A percentile compares a stretch with the other conserved stretches of the same genome.
Conservation (phyloP, 129 eudicot genomes). For the Scalesia atractyloides region DNA sequence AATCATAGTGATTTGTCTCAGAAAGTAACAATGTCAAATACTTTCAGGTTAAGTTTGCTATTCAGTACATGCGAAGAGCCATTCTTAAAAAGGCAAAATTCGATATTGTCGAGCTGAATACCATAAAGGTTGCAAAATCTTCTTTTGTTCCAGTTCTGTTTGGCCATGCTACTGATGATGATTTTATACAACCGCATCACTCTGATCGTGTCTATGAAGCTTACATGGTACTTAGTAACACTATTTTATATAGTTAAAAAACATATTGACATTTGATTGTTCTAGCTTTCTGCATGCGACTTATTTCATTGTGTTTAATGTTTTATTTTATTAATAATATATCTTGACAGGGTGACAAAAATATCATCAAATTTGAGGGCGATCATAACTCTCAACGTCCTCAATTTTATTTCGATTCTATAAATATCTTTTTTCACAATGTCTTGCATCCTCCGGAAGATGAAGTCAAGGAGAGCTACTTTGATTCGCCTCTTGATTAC, state of each 20-base stretch:
- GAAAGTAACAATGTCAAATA: no score
- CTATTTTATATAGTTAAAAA: neutral
- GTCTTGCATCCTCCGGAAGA: constrained; percentile 91
- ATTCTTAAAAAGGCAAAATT: constrained; percentile 89
- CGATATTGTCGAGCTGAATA: constrained; percentile 76
- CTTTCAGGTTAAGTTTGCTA: constrained; percentile 84
- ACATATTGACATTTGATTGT: neutral
- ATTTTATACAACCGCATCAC: constrained; percentile 93
- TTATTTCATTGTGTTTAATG: neutral
- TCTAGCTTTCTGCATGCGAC: neutral
- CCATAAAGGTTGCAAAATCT: constrained; percentile 87
- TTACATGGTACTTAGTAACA: constrained; percentile 58
- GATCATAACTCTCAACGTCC: constrained; percentile 99
- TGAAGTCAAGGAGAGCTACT: constrained; percentile 55
- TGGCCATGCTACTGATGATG: constrained; percentile 91
- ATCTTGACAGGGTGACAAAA: constrained; percentile 84
- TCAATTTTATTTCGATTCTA: constrained; percentile 94
- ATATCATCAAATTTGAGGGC: constrained; percentile 95
- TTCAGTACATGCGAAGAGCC: constrained; percentile 89
- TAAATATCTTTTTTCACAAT: constrained; percentile 88
- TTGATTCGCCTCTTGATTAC: constrained; percentile 64
- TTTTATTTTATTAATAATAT: neutral
- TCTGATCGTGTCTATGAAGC: constrained; percentile 88
- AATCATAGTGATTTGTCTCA: no score
- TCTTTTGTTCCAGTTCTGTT: constrained; percentile 86